These are phyloP conservation scores for Volvox reticuliferus DNA, from an alignment of 139 green algal species.

Conservation along the genomic window DNA sequence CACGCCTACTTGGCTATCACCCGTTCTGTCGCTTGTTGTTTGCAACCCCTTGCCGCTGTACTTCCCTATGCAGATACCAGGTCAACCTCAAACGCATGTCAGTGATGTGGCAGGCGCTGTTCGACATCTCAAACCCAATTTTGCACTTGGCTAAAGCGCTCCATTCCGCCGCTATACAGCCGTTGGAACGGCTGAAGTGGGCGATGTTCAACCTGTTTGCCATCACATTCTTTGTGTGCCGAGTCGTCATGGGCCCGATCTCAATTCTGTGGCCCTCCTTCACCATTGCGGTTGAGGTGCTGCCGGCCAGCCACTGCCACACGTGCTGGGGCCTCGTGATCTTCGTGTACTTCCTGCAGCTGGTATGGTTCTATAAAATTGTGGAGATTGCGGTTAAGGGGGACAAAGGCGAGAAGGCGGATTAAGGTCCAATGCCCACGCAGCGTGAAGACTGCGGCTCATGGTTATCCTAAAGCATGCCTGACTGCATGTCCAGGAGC, in stretches of 20 bases:
- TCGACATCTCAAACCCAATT: conserved; percentile 68
- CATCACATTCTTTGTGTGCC: conserved; percentile 46
- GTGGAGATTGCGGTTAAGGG: conserved; percentile 50
- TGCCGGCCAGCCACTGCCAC: conserved; percentile 51
- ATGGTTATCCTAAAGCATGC: too few species aligned
- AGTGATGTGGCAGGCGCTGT: conserved; percentile 58
- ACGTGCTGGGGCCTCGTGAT: conserved; percentile 57
- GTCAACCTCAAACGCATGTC: conserved; percentile 51
- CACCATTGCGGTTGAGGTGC: conserved; percentile 1
- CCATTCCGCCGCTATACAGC: conserved; percentile 32
- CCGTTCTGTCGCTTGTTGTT: too few species aligned
- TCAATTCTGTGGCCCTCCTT: conserved; percentile 38
- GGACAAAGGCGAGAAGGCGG: conserved; percentile 26
- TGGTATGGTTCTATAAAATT: conserved; percentile 69
- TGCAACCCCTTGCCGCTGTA: not conserved
- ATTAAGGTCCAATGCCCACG: not conserved
- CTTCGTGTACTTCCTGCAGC: conserved; percentile 62
- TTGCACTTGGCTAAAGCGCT: conserved; percentile 69
- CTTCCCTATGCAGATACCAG: conserved; percentile 41
- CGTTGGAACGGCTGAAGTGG: conserved; percentile 47
- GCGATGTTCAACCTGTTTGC: conserved; percentile 59
- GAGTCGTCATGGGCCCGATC: conserved; percentile 5
- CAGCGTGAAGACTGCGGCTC: too few species aligned
- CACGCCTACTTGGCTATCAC: too few species aligned
- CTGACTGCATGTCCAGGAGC: too few species aligned